These are phyloP conservation scores for Ogataea paraovalis DNA, from an alignment of 805 yeast species.

Conservation along the genomic window DNA sequence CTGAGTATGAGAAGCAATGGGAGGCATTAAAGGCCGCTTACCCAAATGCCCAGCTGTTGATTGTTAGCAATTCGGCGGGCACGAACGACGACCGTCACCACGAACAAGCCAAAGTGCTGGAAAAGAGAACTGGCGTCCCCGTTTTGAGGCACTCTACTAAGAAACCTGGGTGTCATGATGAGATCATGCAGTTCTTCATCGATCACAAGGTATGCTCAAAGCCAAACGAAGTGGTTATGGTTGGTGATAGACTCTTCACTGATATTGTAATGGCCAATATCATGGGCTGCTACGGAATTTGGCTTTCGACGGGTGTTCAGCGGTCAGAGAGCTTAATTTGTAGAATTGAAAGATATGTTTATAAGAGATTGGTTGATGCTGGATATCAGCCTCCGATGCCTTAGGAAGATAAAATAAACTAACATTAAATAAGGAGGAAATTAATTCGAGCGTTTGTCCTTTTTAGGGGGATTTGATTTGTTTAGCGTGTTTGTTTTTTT, in stretches of 20 bases:
- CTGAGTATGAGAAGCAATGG: slow-evolving; percentile 61
- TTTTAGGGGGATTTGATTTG: not conserved
- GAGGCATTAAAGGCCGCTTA: slow-evolving; percentile 46
- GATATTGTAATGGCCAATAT: slow-evolving; percentile 91
- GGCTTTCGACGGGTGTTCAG: slow-evolving; percentile 78
- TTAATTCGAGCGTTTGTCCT: not conserved
- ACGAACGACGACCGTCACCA: slow-evolving; percentile 66
- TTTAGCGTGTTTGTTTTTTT: not conserved
- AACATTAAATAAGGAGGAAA: not conserved
- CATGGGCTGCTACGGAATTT: slow-evolving; percentile 83
- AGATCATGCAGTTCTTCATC: slow-evolving; percentile 58
- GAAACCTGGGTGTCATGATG: slow-evolving; percentile 77
- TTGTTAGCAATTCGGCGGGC: slow-evolving; percentile 93
- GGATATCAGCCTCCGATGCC: slow-evolving; percentile 3
- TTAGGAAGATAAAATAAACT: not conserved
- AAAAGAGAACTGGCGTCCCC: slow-evolving; percentile 59
- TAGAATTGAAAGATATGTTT: slow-evolving; percentile 43
- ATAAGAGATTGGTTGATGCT: slow-evolving; percentile 5
- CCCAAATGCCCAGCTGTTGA: slow-evolving; percentile 60
- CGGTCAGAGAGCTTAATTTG: slow-evolving; percentile 49
- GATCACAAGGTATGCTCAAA: slow-evolving; percentile 39
- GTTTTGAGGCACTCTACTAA: slow-evolving; percentile 71
- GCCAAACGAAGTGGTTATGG: slow-evolving; percentile 69
- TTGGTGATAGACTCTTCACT: slow-evolving; percentile 90
- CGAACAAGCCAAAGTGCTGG: slow-evolving; percentile 58